Conservation (phyloP, 2,329 filamentous ascomycete genomes). For the Elsinoe necatrix region DNA sequence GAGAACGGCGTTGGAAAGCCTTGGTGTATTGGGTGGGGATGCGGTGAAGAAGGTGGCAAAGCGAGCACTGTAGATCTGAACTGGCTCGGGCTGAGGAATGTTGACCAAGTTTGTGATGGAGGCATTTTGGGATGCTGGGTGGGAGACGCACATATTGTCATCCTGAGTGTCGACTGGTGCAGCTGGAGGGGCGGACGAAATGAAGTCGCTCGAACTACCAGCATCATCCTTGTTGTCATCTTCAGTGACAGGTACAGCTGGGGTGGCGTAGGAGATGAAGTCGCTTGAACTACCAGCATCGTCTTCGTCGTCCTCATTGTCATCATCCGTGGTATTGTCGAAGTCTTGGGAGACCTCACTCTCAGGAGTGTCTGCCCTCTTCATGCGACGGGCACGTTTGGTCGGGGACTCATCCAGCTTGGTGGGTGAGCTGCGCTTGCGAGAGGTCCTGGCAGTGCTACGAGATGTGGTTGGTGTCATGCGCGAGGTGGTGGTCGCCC, state of each 20-base stretch:
- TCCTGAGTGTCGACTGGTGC: background rate
- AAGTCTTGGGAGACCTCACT: background rate
- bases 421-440: background rate
- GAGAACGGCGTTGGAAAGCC: background rate
- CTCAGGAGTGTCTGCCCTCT: slow-evolving; percentile 7
- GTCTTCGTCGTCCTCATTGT: background rate
- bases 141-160: background rate
- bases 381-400: slow-evolving; percentile 7
- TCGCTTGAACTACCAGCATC: background rate
- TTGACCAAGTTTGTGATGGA: background rate
- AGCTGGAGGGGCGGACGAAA: no score
- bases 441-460: background rate
- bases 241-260: background rate
- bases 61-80: background rate
- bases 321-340: background rate
- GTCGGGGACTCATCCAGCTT: background rate
- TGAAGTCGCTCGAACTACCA: no score
- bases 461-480: background rate
- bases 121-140: background rate
- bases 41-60: background rate
- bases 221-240: background rate
- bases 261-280: background rate
- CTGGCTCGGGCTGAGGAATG: background rate
- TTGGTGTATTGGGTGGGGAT: background rate
- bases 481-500: background rate